A percentile compares a stretch with the other conserved stretches of the same genome.
Evolutionary conservation across 2,329 filamentous ascomycete genomes (phyloP).

Genomic region (Amauroascus niger): DNA sequence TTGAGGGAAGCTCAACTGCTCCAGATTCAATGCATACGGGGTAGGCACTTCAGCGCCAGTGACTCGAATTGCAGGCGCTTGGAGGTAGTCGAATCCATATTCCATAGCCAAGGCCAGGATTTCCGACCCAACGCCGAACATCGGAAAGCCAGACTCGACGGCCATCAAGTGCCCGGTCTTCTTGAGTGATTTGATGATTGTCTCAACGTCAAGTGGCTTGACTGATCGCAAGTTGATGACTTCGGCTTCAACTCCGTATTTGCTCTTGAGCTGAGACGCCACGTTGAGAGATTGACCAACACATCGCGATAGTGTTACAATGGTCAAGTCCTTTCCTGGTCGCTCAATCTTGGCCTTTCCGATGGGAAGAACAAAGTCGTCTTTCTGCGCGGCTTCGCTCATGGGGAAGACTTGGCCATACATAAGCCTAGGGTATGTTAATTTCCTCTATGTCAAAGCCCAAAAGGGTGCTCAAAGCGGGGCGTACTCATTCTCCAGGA

Average conservation of each 20-base stretch:
- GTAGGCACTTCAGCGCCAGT: conserved; percentile 97
- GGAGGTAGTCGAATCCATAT: conserved; percentile 95
- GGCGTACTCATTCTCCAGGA: conserved; percentile 68
- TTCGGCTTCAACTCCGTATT: conserved; percentile 91
- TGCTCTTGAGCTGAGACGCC: conserved; percentile 85
- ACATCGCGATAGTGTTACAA: conserved; percentile 88
- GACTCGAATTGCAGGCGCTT: conserved; percentile 84
- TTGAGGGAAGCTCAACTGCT: conserved; percentile 91
- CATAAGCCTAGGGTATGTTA: conserved; percentile 46
- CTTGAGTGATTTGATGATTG: conserved; percentile 95
- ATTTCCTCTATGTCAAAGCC: neutral
- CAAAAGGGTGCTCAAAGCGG: no score
- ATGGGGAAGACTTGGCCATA: conserved; percentile 95
- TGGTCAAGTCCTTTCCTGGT: conserved; percentile 86
- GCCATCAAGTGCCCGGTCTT: conserved; percentile 89
- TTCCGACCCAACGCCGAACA: conserved; percentile 85
- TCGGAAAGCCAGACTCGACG: conserved; percentile 93
- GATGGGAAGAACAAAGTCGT: conserved; percentile 93
- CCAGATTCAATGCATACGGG: conserved; percentile 83
- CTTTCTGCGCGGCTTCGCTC: conserved; percentile 90
- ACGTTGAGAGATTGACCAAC: conserved; percentile 85
- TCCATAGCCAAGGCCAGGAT: conserved; percentile 93
- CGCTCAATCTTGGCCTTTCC: conserved; percentile 99
- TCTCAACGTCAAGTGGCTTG: conserved; percentile 91
- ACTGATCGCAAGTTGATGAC: conserved; percentile 97